Percentiles rank a stretch among this genome's conserved stretches.
Evolutionary conservation across 148 eudicot species (phyloP).

Genomic region (Suaeda aralocaspica): DNA sequence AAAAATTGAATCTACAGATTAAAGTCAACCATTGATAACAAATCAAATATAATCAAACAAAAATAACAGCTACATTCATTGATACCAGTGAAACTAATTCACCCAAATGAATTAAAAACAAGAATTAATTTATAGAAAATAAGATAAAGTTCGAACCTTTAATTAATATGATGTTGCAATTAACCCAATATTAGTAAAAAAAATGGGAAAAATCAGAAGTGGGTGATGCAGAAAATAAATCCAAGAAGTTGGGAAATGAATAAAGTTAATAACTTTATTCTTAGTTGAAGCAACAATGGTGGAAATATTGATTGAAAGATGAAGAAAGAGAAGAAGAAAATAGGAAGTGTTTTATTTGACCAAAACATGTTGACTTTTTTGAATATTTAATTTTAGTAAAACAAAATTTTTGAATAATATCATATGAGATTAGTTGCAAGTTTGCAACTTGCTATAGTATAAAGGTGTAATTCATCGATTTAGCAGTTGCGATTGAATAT

Average conservation of each 20-base stretch:
- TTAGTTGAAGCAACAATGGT: conserved; percentile 15
- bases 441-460: too few relatives aligned
- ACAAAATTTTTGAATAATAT: too few relatives aligned
- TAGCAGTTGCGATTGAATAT: too few relatives aligned
- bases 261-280: neutral
- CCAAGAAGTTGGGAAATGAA: neutral
- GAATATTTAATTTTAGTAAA: neutral
- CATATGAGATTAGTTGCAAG: too few relatives aligned
- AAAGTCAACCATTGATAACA: neutral
- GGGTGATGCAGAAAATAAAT: neutral
- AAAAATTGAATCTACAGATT: neutral
- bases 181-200: neutral
- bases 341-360: neutral
- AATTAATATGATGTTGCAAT: neutral
- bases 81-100: neutral
- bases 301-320: conserved; percentile 5
- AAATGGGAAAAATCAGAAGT: neutral
- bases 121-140: neutral
- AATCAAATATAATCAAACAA: neutral
- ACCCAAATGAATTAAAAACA: neutral
- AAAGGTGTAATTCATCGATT: conserved; percentile 13
- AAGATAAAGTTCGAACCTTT: neutral
- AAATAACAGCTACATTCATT: neutral
- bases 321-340: neutral
- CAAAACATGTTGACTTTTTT: conserved; percentile 14